These are phyloP conservation scores for Vigna hirtella DNA, from an alignment of 306 rosid genomes.

Conservation along the genomic window DNA sequence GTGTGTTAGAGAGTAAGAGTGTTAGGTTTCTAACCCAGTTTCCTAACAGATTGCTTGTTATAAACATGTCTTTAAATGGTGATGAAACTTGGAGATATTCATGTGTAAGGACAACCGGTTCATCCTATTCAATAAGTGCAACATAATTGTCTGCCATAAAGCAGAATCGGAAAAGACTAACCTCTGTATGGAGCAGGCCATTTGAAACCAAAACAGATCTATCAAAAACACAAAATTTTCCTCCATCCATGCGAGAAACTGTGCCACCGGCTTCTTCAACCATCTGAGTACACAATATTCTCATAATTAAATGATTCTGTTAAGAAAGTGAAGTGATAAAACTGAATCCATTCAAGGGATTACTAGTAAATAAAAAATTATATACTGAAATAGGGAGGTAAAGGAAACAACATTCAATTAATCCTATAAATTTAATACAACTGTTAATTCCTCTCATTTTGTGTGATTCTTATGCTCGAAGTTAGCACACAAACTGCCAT, in stretches of 20 bases:
- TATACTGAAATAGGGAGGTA: not conserved
- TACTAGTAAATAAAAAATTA: not conserved
- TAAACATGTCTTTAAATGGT: conserved; percentile 1
- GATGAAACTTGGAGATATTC: not conserved
- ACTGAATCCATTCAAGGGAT: not conserved
- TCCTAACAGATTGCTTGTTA: not conserved
- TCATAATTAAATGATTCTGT: conserved; percentile 16
- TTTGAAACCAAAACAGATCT: conserved; percentile 93
- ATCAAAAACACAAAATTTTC: conserved; percentile 88
- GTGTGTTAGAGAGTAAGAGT: too few species aligned
- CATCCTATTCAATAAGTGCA: not conserved
- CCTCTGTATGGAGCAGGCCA: conserved; percentile 77
- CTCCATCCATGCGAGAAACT: conserved; percentile 91
- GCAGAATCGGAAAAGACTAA: conserved; percentile 46
- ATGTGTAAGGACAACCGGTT: not conserved
- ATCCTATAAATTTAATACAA: not conserved
- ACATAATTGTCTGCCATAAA: not conserved
- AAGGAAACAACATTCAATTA: not conserved
- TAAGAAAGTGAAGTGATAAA: not conserved
- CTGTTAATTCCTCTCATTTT: too few species aligned
- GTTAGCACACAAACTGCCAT: too few species aligned
- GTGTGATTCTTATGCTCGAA: too few species aligned
- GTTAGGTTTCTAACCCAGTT: too few species aligned
- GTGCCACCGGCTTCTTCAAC: conserved; percentile 96
- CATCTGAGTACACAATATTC: conserved; percentile 53